Conservation (phyloP, 2,329 filamentous ascomycete genomes). For the Penicillium sp. region DNA sequence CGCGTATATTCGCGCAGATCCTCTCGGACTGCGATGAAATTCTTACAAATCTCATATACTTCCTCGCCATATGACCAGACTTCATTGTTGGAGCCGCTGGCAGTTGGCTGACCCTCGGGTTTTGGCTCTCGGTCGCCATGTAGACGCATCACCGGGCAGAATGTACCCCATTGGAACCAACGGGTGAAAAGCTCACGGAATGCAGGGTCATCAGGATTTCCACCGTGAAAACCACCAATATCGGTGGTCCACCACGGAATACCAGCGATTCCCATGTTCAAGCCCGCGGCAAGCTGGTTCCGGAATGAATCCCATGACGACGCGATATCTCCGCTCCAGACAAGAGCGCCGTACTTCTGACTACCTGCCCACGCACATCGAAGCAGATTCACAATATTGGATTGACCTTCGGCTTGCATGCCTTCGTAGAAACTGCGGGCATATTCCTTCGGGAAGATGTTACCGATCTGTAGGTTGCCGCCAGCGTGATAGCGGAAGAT, state of each 20-base stretch:
- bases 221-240: slow-evolving; percentile 64
- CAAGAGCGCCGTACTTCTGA: slow-evolving; percentile 59
- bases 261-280: slow-evolving; percentile 61
- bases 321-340: slow-evolving; percentile 64
- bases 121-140: slow-evolving; percentile 61
- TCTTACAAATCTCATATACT: slow-evolving; percentile 55
- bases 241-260: slow-evolving; percentile 66
- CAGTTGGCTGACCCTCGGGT: slow-evolving; percentile 25
- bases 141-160: slow-evolving; percentile 61
- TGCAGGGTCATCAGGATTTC: slow-evolving; percentile 48
- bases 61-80: slow-evolving; percentile 61
- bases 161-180: slow-evolving; percentile 66
- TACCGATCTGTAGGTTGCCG: slow-evolving; percentile 52
- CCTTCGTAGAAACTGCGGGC: slow-evolving; percentile 57
- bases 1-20: slow-evolving; percentile 54
- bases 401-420: slow-evolving; percentile 47
- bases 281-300: slow-evolving; percentile 56
- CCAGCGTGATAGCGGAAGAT: slow-evolving; percentile 57
- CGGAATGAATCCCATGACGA: slow-evolving; percentile 56
- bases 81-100: slow-evolving; percentile 39
- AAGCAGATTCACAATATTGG: slow-evolving; percentile 55
- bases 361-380: slow-evolving; percentile 54
- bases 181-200: slow-evolving; percentile 61
- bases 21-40: slow-evolving; percentile 55
- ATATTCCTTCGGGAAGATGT: slow-evolving; percentile 56